A percentile compares a stretch with the other conserved stretches of the same genome.
Conservation (phyloP, 441 rosid species). For the Populus hybrid region DNA sequence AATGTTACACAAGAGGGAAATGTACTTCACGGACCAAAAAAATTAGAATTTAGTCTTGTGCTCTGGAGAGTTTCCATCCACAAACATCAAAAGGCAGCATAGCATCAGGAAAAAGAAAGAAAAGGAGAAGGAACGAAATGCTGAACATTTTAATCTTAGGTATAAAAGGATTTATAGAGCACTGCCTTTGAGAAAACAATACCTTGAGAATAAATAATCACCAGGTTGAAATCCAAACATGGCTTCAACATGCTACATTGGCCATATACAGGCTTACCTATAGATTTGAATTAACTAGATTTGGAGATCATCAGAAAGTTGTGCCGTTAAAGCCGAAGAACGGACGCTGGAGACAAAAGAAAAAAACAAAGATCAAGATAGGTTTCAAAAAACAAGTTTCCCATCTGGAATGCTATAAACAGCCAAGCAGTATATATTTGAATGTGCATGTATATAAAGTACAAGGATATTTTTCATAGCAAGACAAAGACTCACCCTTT, state of each 20-base stretch:
- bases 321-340: slow-evolving; percentile 82
- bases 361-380: not conserved
- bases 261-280: not conserved
- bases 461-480: not conserved
- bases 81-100: not conserved
- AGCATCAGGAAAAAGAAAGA: not conserved
- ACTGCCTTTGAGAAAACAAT: not conserved
- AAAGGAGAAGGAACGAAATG: not conserved
- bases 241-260: not conserved
- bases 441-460: not conserved
- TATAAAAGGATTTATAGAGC: not conserved
- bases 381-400: not conserved
- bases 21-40: no score
- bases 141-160: not conserved
- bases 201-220: not conserved
- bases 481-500: not conserved
- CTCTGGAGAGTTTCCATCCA: not conserved
- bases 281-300: not conserved
- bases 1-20: no score
- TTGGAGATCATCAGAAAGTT: slow-evolving; percentile 49
- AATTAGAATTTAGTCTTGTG: no score
- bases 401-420: not conserved
- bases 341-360: slow-evolving; percentile 46
- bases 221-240: not conserved
- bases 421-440: not conserved